Evolutionary conservation across 2,329 filamentous ascomycete species (phyloP).

Genomic region (Aspergillus pseudotamarii): DNA sequence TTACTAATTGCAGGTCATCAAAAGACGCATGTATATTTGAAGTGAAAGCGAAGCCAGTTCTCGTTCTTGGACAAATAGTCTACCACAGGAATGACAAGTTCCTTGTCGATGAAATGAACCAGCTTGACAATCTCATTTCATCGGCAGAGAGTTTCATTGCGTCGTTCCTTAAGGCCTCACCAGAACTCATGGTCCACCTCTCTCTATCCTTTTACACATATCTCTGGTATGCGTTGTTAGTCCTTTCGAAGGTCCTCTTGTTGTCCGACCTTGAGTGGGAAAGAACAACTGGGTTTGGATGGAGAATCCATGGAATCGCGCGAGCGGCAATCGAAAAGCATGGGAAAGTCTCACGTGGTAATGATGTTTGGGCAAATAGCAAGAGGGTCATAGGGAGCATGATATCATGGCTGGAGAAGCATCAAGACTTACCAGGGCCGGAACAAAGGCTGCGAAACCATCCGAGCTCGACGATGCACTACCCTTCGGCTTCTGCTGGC

Average conservation of each 20-base stretch:
- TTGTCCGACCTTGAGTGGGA: slow-evolving; percentile 6
- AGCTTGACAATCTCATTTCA: slow-evolving; percentile 1
- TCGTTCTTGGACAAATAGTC: slow-evolving; percentile 14
- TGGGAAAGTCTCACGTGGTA: slow-evolving; percentile 2
- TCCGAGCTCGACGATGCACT: background rate
- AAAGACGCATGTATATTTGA: slow-evolving; percentile 12
- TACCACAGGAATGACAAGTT: slow-evolving; percentile 4
- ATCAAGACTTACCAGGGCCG: background rate
- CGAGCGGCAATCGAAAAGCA: slow-evolving; percentile 1
- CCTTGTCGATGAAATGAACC: slow-evolving; percentile 2
- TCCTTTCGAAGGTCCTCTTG: slow-evolving; percentile 12
- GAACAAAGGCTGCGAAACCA: background rate
- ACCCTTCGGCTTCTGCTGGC: background rate
- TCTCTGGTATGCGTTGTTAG: slow-evolving; percentile 16
- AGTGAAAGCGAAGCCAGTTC: background rate
- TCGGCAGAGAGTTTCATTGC: slow-evolving; percentile 8
- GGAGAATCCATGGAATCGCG: background rate
- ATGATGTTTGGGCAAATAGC: slow-evolving; percentile 11
- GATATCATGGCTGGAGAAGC: slow-evolving; percentile 10
- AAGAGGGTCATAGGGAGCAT: background rate
- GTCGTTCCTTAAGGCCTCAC: background rate
- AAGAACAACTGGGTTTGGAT: background rate
- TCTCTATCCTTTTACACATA: slow-evolving; percentile 9
- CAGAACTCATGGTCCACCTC: slow-evolving; percentile 5
- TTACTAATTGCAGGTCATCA: background rate